Evolutionary conservation across 768 basidiomycete genomes (phyloP).

Genomic region (Mycena olivaceomarginata): DNA sequence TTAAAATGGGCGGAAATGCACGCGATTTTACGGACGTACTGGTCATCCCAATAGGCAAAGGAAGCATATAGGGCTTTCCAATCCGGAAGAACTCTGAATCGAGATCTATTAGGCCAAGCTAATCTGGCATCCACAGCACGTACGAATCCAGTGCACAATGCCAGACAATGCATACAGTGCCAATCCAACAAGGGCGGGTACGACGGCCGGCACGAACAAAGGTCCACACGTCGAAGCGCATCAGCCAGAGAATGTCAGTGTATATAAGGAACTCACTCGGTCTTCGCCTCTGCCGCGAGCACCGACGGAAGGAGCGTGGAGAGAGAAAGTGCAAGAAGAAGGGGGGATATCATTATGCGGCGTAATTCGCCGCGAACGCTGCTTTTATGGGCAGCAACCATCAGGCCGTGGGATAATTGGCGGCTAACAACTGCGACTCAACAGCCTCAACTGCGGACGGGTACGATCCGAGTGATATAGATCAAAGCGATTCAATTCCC

Average conservation of each 20-base stretch:
- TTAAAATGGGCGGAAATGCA: not conserved
- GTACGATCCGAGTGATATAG: too few species aligned
- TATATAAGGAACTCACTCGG: not conserved
- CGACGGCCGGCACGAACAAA: not conserved
- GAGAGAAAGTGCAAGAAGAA: not conserved
- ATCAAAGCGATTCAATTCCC: too few species aligned
- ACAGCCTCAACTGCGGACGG: too few species aligned
- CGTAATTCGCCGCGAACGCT: not conserved
- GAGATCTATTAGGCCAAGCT: not conserved
- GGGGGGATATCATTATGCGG: not conserved
- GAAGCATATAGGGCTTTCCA: constrained; percentile 12
- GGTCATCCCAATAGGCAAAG: constrained; percentile 7
- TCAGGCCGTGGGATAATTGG: not conserved
- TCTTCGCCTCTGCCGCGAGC: constrained; percentile 1
- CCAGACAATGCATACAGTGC: constrained; percentile 8
- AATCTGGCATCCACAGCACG: not conserved
- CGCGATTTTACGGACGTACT: not conserved
- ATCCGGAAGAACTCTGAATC: constrained; percentile 13
- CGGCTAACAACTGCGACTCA: too few species aligned
- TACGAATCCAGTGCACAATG: constrained; percentile 10
- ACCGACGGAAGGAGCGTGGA: not conserved
- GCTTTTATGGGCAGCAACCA: not conserved
- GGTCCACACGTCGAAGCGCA: not conserved
- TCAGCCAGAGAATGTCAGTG: not conserved
- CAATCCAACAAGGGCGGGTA: constrained; percentile 11